Base-by-base conservation (phyloP, 2,329 filamentous ascomycete species). In the Chalaropsis thielavioides region DNA sequence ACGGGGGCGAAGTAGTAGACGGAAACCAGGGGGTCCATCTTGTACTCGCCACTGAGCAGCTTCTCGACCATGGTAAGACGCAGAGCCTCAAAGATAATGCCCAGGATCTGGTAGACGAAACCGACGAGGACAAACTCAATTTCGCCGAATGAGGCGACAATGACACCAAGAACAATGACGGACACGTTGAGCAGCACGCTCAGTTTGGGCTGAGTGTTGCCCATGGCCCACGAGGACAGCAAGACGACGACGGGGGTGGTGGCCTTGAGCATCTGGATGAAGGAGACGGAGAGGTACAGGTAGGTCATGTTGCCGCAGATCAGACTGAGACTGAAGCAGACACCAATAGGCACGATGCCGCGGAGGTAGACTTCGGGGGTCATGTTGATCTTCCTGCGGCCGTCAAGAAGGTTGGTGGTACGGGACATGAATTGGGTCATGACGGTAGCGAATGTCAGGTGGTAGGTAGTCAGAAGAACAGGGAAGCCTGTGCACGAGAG, bases 201-300 rank as follows among this genome's bases (percentile, higher is more conserved):
- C 70, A 94, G 74, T 78, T 91, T 95, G 64, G 90, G 89, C 68
- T 89, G 85, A 15, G 89, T 85, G 62, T 96, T 85, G 66, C 91
- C 90, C 72, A 97, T 85, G 63, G 81, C 80, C 92, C 94, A 97
- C 70, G 90, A 90, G 49, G 90, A 88, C 70, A 97, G 77, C 46
- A 99, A 84, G 63, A 97, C 92, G 64, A 91, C 92, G 67, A 97
- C 92, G 17, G 94, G 94, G 40, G 90, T 97, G 54, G 91, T 96
- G 70, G 94, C 94, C 89, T 97, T 97, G 76, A 97, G 86, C 92
- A 97, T 97, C 81, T 97, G 92, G 72, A 97, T 97, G 76, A 97
- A 97, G 67, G 92, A 89, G 67, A 97, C 92, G 70, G 88, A 94
- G 68, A 97, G 84, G 77, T 96, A 96, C 64, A 96, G 83, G 74